Base-by-base conservation (phyloP, 768 basidiomycete genomes). In the Boletus fagicola region DNA sequence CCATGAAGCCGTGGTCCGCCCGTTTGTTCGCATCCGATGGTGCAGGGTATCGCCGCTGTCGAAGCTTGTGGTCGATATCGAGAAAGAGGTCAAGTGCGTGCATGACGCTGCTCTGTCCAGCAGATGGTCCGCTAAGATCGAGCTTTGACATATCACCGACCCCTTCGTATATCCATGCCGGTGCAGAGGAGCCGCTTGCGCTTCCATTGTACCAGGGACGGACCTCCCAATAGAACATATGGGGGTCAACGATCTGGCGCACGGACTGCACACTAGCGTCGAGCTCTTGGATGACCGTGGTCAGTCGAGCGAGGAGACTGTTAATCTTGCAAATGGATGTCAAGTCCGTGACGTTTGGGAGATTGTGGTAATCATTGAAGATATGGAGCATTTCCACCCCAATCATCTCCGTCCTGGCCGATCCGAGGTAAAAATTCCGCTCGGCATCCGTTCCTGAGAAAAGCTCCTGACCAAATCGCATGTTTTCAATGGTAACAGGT, bases 191-290 rank as follows among this genome's bases (percentile, higher is more conserved):
- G 0, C 81, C 82, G 60, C 79, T 82, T 45, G 80, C 80, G 61
- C 89, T 91, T 15, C 95, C 95, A 52, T 87, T 86, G 74, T 83
- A 96, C 96, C 96, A 99, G 2, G 93, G 94, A 51, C 96, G 84
- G 62, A 93, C 84, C 56, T 87, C 79, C 81, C 88, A 90, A 73
- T 94, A 95, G 74, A 99, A 98, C 54, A 84, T 80, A 57, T 87
- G 84, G 6, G 96, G 95, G 67, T 92, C 88, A 68, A 94, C 88
- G 26, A 76, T 74, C 8, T 83, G 78, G 48, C 87, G 84, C 57
- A 94, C 83, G 22, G 80, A 80, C 63, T 83, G 77, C 58, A 95
- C 85, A 61, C 88, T 78, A 26, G 81, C 80, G 49, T 81, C 83
- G 60, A 99, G 80, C 60, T 87, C 84, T 51, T 88, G 84, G 61